Evolutionary conservation across 2,329 filamentous ascomycete species (phyloP), one percentile per base, ranked within the genome.

Genomic region (Aspergillus quadricinctus): DNA sequence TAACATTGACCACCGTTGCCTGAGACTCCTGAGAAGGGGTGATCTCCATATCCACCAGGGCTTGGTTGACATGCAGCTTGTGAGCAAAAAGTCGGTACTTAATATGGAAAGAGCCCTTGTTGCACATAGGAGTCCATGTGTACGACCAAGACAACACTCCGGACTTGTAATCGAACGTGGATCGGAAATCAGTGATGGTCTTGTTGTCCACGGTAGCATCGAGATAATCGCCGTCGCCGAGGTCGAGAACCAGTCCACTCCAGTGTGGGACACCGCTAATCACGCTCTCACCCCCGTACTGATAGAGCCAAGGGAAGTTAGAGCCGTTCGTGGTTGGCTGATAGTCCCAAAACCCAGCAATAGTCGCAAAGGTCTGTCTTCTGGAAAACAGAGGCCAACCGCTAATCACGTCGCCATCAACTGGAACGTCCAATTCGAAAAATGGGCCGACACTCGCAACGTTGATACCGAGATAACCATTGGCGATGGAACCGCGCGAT

Each of bases 221-320:
- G 31, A 90, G 75, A 49, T 82, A 78, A 8, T 75, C 72, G 25
- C 77, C 77, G 54, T 80, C 76, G 2, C 80, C 81, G 3, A 83
- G 72, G 52, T 84, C 79, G 19, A 88, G 75, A 37, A 85, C 69
- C 40, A 88, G 72, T 1, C 82, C 84, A 27, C 80, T 79, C 80
- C 86, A 88, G 66, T 90, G 87, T 6, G 88, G 88, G 17, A 91
- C 80, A 25, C 88, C 88, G 52, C 82, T 83, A 59, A 90, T 88
- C 51, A 88, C 85, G 62, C 83, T 88, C 64, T 91, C 88, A 56
- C 83, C 82, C 6, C 87, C 87, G 71, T 88, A 87, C 61, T 89
- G 83, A 55, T 83, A 79, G 46, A 90, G 69, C 86, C 88, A 89
- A 0, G 79, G 79, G 62, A 87, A 89, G 62, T 89, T 89, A 6